Evolutionary conservation across 495 filamentous ascomycete species (phyloP).

Genomic region (Platismatia glauca): DNA sequence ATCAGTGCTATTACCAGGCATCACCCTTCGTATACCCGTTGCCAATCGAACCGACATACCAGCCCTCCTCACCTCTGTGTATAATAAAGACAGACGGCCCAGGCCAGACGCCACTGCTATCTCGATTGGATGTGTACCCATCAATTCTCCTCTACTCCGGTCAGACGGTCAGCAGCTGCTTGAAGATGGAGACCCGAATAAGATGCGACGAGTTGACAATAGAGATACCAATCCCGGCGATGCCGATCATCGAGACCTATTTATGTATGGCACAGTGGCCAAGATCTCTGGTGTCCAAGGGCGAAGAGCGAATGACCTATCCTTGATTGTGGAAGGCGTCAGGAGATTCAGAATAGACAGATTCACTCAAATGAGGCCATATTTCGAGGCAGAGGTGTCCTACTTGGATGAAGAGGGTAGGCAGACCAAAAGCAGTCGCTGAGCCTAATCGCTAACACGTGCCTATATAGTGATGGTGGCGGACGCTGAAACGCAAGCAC

Average conservation of each 20-base stretch:
- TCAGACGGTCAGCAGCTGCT: conserved; percentile 62
- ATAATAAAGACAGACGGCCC: conserved; percentile 54
- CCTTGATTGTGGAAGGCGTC: conserved; percentile 76
- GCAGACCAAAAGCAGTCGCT: conserved; percentile 8
- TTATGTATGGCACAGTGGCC: conserved; percentile 65
- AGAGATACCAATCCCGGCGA: conserved; percentile 46
- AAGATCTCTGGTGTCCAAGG: conserved; percentile 81
- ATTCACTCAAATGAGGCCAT: conserved; percentile 68
- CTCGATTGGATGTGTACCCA: conserved; percentile 72
- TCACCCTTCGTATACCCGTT: conserved; percentile 66
- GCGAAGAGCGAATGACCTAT: conserved; percentile 64
- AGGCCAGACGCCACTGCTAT: conserved; percentile 56
- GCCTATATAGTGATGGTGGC: conserved; percentile 35
- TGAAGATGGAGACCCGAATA: conserved; percentile 35
- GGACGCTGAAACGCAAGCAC: conserved; percentile 50
- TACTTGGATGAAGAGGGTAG: conserved; percentile 53
- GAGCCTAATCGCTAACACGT: conserved; percentile 18
- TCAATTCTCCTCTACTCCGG: conserved; percentile 60
- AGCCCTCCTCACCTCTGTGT: conserved; percentile 67
- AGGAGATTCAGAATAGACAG: conserved; percentile 67
- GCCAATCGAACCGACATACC: conserved; percentile 72
- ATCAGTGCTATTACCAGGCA: conserved; percentile 71
- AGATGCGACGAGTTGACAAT: conserved; percentile 26
- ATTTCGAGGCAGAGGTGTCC: conserved; percentile 69
- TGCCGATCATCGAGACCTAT: conserved; percentile 62